Evolutionary conservation across 2,329 filamentous ascomycete species (phyloP).

Genomic region (Boeremia lycopersici): DNA sequence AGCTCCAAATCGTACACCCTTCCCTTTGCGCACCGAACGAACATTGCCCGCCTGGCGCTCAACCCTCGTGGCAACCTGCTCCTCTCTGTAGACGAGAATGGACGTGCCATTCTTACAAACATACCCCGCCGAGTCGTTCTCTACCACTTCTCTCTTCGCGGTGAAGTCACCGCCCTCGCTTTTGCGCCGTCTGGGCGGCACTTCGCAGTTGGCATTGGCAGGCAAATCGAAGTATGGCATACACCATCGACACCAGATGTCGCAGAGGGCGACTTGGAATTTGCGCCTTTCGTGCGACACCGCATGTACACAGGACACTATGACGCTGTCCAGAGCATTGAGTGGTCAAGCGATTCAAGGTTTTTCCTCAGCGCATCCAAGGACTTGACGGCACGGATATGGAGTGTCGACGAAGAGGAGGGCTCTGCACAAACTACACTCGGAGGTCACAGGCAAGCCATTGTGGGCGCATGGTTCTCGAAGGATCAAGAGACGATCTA

Average conservation of each 20-base stretch:
- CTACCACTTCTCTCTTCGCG: slow-evolving; percentile 94
- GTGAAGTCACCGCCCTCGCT: slow-evolving; percentile 78
- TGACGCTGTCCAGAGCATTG: slow-evolving; percentile 81
- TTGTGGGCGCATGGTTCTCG: slow-evolving; percentile 96
- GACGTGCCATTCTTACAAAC: slow-evolving; percentile 90
- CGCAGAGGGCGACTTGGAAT: slow-evolving; percentile 85
- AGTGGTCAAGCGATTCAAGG: slow-evolving; percentile 95
- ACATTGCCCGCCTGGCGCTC: slow-evolving; percentile 86
- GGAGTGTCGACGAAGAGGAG: slow-evolving; percentile 87
- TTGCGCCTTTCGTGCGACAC: slow-evolving; percentile 91
- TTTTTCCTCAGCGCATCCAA: slow-evolving; percentile 94
- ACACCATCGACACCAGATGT: slow-evolving; percentile 88
- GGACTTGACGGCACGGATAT: slow-evolving; percentile 91
- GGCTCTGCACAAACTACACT: slow-evolving; percentile 89
- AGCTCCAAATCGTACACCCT: slow-evolving; percentile 89
- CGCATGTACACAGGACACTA: slow-evolving; percentile 87
- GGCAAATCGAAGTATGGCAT: slow-evolving; percentile 93
- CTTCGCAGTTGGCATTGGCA: slow-evolving; percentile 86
- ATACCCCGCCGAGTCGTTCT: slow-evolving; percentile 83
- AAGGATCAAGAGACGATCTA: slow-evolving; percentile 94
- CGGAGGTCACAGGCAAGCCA: slow-evolving; percentile 86
- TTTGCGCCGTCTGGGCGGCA: slow-evolving; percentile 91
- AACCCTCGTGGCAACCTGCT: slow-evolving; percentile 90
- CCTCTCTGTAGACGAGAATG: slow-evolving; percentile 92
- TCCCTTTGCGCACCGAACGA: slow-evolving; percentile 90